Conservation (phyloP, 768 basidiomycete genomes). For the Amanita molliuscula region DNA sequence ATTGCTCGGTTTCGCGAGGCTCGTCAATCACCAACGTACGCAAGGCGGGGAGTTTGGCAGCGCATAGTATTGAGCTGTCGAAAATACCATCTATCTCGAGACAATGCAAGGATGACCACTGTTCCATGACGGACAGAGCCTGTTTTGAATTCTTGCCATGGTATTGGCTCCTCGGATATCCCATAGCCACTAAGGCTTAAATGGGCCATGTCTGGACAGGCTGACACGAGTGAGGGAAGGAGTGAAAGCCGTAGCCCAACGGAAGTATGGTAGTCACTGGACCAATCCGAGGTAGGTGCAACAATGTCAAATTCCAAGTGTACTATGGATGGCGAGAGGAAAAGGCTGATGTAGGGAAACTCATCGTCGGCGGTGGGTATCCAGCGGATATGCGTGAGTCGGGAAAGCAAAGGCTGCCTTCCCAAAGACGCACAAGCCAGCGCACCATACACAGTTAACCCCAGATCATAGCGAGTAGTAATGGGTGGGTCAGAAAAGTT, state of each 20-base stretch:
- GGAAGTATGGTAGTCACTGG: background rate
- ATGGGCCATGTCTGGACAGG: background rate
- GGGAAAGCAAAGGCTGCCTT: background rate
- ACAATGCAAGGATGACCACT: background rate
- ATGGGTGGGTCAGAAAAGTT: background rate
- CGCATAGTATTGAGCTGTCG: background rate
- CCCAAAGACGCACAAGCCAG: background rate
- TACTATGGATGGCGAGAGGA: background rate
- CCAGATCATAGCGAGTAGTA: background rate
- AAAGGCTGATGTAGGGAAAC: constrained; percentile 1
- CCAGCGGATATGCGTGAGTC: background rate
- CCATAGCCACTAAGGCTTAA: background rate
- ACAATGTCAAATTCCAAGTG: background rate
- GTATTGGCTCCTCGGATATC: too few relatives aligned
- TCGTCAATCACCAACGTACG: background rate
- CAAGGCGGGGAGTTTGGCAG: background rate
- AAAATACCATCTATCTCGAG: background rate
- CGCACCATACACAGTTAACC: background rate
- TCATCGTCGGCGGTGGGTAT: background rate
- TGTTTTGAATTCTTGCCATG: background rate
- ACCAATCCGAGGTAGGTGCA: background rate
- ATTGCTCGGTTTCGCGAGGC: background rate
- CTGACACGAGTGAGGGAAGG: background rate
- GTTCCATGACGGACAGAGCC: background rate
- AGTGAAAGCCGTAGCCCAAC: background rate